Evolutionary conservation across 352 stramenopile species (phyloP), one percentile per base, ranked within the genome.

Genomic region (Globisporangium sylvaticum): DNA sequence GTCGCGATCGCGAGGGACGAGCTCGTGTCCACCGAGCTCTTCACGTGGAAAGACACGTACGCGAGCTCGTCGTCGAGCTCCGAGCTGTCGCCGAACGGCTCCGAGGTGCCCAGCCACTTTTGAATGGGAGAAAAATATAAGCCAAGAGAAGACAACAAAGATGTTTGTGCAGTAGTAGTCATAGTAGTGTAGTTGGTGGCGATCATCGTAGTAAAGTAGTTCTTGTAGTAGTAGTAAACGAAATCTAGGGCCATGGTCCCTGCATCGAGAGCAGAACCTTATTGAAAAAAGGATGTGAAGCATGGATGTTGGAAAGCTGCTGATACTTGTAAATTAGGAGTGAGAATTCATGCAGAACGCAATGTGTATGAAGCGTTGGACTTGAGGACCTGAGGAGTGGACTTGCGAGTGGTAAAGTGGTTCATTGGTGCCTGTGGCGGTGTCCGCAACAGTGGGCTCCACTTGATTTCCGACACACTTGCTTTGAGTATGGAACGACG

Each of bases 1-100:
- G 15, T 72, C 0, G 65, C 64, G 15, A 68, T 78, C 29, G 65
- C 72, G 22, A 72, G 70, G 12, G 72, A 78, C 58, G 66, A 80
- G 62, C 63, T 84, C 56, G 48, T 81, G 62, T 55, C 72, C 6
- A 69, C 34, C 53, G 63, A 70, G 25, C 60, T 50, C 18, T 65
- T 65, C 60, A 24, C 44, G 44, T 65, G 60, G 60, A 58, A 65
- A 20, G 46, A 39, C 10, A 44, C 27, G 27, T 65, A 65, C 44
- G 42, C 46, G 44, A 65, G 60, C 46, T 65, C 60, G 29, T 58
- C 60, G 46, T 58, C 60, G 24, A 44, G 60, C 60, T 65, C 60
- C 18, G 60, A 65, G 42, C 46, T 65, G n/a, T 58, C 60, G 4
- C 60, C 60, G 20, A 65, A 53, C 27, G 39, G 58, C 24, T 54